These are phyloP conservation scores for Penicillium canariense DNA, from an alignment of 495 filamentous ascomycete genomes.

Conservation along the genomic window DNA sequence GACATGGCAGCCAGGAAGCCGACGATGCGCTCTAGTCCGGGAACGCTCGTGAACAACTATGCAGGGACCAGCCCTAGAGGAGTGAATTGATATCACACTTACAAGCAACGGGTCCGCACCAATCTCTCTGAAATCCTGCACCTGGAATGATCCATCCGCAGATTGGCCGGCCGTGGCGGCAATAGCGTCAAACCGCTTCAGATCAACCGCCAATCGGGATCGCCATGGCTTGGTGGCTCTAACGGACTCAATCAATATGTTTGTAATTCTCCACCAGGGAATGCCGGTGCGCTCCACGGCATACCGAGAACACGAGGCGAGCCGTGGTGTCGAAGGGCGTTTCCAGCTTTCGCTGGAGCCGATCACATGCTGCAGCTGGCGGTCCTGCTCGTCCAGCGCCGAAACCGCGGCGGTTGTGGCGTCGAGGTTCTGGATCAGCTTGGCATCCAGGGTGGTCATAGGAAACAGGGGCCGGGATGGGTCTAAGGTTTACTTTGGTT, in stretches of 20 bases:
- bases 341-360: constrained; percentile 7
- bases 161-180: neutral
- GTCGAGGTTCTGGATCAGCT: constrained; percentile 11
- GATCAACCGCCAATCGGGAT: constrained; percentile 17
- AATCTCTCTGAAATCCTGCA: constrained; percentile 1
- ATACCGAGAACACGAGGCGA: constrained; percentile 22
- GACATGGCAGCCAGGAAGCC: constrained; percentile 18
- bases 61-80: too few relatives aligned
- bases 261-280: neutral
- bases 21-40: constrained; percentile 10
- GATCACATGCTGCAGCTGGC: constrained; percentile 19
- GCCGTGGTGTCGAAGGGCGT: constrained; percentile 3
- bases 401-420: constrained; percentile 5
- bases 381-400: constrained; percentile 12
- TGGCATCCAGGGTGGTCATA: too few relatives aligned
- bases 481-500: neutral
- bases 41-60: too few relatives aligned
- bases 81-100: too few relatives aligned
- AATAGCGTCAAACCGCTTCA: constrained; percentile 25
- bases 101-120: constrained; percentile 11
- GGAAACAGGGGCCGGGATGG: neutral
- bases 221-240: constrained; percentile 26
- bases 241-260: neutral
- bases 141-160: neutral
- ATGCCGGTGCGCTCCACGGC: neutral